A percentile compares a stretch with the other conserved stretches of the same genome.
phyloP scores from a whole-genome alignment of 345 rosid genomes.

The Linum usitatissimum region DNA sequence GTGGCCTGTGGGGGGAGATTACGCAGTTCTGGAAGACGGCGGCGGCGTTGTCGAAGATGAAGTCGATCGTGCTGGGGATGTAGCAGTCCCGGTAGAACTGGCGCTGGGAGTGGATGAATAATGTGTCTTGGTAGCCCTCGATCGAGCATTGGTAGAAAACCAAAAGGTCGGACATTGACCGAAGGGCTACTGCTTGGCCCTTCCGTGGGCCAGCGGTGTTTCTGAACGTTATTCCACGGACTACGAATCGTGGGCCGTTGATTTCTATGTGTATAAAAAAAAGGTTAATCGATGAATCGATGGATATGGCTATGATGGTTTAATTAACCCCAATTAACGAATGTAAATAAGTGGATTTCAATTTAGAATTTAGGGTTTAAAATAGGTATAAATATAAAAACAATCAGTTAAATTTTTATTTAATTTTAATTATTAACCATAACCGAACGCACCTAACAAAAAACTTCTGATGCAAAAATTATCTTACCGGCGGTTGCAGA shows the following conservation, averaged over 20 bases:
- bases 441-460: no score
- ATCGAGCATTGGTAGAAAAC: slow-evolving; percentile 36
- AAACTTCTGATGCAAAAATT: no score
- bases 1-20: slow-evolving; percentile 34
- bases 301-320: no score
- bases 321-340: no score
- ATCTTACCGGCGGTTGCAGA: slow-evolving; percentile 35
- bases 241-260: slow-evolving; percentile 27
- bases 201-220: slow-evolving; percentile 52
- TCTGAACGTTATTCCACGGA: slow-evolving; percentile 44
- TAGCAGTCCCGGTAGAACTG: slow-evolving; percentile 36
- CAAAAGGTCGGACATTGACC: slow-evolving; percentile 39
- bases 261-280: background rate
- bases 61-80: slow-evolving; percentile 44
- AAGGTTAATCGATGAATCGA: no score
- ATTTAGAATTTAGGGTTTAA: background rate
- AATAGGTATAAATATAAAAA: background rate
- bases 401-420: background rate
- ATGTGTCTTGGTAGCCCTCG: slow-evolving; percentile 47
- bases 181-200: slow-evolving; percentile 62
- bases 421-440: no score
- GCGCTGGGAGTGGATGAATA: slow-evolving; percentile 46
- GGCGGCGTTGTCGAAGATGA: slow-evolving; percentile 60
- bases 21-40: slow-evolving; percentile 50
- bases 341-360: no score